Base-by-base conservation (phyloP, 2,329 filamentous ascomycete species). In the Beauveria medogensis region DNA sequence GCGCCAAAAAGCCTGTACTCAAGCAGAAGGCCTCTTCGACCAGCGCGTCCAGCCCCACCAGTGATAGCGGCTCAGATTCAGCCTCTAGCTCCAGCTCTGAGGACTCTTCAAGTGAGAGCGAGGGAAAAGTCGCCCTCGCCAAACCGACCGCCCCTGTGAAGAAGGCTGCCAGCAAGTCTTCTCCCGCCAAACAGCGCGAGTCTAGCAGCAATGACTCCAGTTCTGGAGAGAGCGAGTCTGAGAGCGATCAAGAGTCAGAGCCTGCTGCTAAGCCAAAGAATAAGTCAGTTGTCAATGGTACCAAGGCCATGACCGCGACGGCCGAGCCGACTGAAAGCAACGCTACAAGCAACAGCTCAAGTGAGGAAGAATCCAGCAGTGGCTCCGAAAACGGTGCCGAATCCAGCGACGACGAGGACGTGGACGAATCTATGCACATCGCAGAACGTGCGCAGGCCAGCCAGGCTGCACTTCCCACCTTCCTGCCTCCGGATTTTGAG, bases 401-500 rank as follows among this genome's bases (percentile, higher is more conserved):
- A 37, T 68, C 68, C 43, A 66, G 67, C n/a, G 62, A 68, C 37
- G 65, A 63, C 16, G 59, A 66, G 12, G 64, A 65, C 12, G 69
- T 67, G 3, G 74, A 78, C 48, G 71, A 77, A 64, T 75, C 78
- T 1, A 74, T 75, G 66, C 72, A 74, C 51, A 71, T 75, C n/a
- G 66, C 68, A 24, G 69, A 72, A 52, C 72, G 73, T 18, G 65
- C 71, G 46, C 56, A 62, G 30, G 54, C 58, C 64, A 63, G 53
- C 65, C 74, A 74, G 60, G 67, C 70, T 70, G 77, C 79, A 51
- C 63, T 81, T 3, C 72, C 75, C 30, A 75, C 76, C 43, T 74
- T 82, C 40, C 73, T 82, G 41, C 75, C 75, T 14, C 82, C 79
- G 6, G 78, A 82, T 60, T 84, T 85, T 64, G 74, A 78, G 62